Conservation (phyloP, 371 early-diverging fungal species). For the Mucor racemosus region DNA sequence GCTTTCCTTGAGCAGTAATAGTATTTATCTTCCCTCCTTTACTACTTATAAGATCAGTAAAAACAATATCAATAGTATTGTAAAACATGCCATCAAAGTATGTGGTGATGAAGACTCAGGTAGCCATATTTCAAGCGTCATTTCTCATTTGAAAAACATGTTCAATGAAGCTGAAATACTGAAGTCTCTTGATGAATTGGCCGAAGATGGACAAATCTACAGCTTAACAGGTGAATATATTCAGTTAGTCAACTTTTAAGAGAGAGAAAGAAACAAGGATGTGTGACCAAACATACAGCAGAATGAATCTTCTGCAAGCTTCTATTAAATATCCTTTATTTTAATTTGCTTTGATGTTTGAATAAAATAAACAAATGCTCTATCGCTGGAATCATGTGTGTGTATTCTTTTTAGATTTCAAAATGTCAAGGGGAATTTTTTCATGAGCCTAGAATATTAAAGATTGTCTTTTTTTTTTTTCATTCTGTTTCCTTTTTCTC, state of each 20-base stretch:
- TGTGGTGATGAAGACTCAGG: neutral
- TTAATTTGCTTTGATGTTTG: neutral
- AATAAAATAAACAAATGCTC: neutral
- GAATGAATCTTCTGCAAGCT: neutral
- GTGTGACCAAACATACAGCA: neutral
- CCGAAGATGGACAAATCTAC: neutral
- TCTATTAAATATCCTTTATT: neutral
- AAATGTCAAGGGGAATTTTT: neutral
- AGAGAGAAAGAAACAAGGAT: neutral
- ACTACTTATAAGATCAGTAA: neutral
- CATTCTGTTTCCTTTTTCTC: neutral
- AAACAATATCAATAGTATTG: neutral
- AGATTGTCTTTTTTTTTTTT: neutral
- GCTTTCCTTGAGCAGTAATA: neutral
- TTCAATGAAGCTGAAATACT: neutral
- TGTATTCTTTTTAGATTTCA: neutral
- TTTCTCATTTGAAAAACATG: neutral
- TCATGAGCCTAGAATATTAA: neutral
- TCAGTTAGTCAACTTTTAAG: neutral
- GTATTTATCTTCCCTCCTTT: neutral
- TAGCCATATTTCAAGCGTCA: neutral
- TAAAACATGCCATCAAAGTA: constrained; percentile 1
- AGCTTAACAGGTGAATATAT: neutral
- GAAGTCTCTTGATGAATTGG: neutral
- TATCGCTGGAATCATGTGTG: constrained; percentile 3